phyloP scores from a whole-genome alignment of 306 rosid species.

The Begonia loranthoides region DNA sequence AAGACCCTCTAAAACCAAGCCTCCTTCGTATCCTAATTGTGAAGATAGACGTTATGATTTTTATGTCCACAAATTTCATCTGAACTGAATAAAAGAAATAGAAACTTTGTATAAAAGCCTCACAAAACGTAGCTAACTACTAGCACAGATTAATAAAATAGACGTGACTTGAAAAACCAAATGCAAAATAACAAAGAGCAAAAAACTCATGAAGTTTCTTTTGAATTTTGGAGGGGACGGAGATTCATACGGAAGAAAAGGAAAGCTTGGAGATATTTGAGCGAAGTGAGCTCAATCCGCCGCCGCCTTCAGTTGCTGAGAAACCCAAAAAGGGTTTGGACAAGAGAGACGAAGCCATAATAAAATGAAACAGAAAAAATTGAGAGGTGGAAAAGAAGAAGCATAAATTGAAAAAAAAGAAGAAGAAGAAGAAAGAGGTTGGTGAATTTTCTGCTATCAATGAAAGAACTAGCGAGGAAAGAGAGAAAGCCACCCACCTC shows the following conservation, averaged over 20 bases:
- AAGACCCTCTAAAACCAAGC: too few species aligned
- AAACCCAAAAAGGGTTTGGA: constrained; percentile 51
- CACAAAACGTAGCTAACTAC: too few species aligned
- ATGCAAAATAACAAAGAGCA: too few species aligned
- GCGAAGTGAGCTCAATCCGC: constrained; percentile 26
- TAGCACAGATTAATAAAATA: too few species aligned
- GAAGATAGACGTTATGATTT: constrained; percentile 6
- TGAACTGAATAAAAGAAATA: too few species aligned
- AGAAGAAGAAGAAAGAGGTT: too few species aligned
- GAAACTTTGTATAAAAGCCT: too few species aligned
- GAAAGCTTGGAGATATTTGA: constrained; percentile 37
- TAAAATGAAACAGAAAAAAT: neutral
- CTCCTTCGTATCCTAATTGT: too few species aligned
- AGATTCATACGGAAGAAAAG: constrained; percentile 32
- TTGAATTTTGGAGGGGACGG: constrained; percentile 22
- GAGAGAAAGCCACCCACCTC: neutral
- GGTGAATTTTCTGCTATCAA: neutral
- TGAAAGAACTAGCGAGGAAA: neutral
- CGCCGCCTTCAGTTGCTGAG: constrained; percentile 28
- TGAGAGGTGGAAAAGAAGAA: neutral
- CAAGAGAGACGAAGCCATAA: constrained; percentile 59
- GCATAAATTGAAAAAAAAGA: neutral
- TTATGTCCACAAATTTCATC: too few species aligned
- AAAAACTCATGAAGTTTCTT: constrained; percentile 60
- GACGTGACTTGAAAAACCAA: too few species aligned